Base-by-base conservation (phyloP, 148 eudicot genomes). In the Fagopyrum tataricum region DNA sequence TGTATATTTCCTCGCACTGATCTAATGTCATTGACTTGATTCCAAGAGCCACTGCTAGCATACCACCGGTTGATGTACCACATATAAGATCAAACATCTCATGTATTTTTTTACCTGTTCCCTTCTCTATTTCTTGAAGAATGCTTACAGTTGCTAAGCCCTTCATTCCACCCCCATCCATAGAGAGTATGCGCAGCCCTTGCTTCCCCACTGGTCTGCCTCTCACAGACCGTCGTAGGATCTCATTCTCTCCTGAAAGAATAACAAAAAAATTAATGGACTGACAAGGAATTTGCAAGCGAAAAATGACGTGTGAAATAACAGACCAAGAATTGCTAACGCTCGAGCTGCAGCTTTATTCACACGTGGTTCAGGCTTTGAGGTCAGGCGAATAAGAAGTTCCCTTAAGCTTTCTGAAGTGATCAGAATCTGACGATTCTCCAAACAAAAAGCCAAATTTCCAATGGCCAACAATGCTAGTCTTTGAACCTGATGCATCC, bases 161-260 rank as follows among this genome's bases (percentile, higher is more conserved):
- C 85, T 96, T 96, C 99, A 96, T 96, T 52, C 99, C 99, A 74
- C 99, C 99, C 69, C 99, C 99, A 87, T 96, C 99, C 99, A 96
- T 96, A 44, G 99, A 52, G 49, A 96, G 95, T 79, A 96, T 96
- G 40, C 99, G 93, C 79, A 96, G 81, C 73, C 99, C 99, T 90
- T 89, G 96, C 82, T 86, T 92, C 40, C 96, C 83, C 39, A 96
- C 87, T 67, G 85, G 95, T 80, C 86, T 90, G 58, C 90, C 97
- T 84, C 78, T 86, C 49, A 90, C 81, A 37, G 99, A 96, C 72
- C 97, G 97, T 73, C 99, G 83, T 21, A 96, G 82, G 79, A 81
- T 80, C 86, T 96, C 99, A 83, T 96, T 96, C 78, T 96, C 99
- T 78, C 97, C 99, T 96, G 73, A 53, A 73, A 13, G 47, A 71